Conservation (phyloP, 1,284 basidiomycete genomes). For the Fomes fomentarius region DNA sequence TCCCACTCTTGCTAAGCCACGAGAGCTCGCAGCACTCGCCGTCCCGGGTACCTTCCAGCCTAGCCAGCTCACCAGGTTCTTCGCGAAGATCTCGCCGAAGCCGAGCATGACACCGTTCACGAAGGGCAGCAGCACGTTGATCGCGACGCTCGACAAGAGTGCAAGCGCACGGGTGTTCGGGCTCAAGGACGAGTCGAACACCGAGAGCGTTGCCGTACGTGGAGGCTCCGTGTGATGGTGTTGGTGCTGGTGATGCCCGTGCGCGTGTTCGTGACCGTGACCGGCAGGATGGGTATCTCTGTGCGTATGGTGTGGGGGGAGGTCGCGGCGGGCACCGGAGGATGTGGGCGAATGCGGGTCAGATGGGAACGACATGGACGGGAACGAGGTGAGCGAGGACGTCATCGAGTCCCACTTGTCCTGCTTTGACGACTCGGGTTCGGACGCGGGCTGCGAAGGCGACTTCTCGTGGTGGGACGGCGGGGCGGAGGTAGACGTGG, state of each 20-base stretch:
- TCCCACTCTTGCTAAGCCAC: slow-evolving; percentile 36
- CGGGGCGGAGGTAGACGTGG: slow-evolving; percentile 22
- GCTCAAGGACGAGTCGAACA: slow-evolving; percentile 75
- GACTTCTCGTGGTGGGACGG: slow-evolving; percentile 22
- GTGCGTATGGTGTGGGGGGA: slow-evolving; percentile 21
- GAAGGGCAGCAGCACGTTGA: slow-evolving; percentile 93
- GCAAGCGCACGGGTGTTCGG: slow-evolving; percentile 70
- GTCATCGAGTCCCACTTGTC: slow-evolving; percentile 71
- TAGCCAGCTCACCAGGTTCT: slow-evolving; percentile 76
- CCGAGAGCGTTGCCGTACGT: slow-evolving; percentile 70
- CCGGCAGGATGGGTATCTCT: slow-evolving; percentile 27
- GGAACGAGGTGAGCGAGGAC: slow-evolving; percentile 66
- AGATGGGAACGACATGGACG: slow-evolving; percentile 72
- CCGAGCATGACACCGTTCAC: slow-evolving; percentile 98
- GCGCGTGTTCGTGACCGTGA: slow-evolving; percentile 27
- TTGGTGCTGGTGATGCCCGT: slow-evolving; percentile 30
- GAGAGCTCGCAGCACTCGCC: slow-evolving; percentile 16
- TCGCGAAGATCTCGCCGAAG: slow-evolving; percentile 96
- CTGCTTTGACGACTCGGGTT: slow-evolving; percentile 45
- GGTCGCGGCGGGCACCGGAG: slow-evolving; percentile 23
- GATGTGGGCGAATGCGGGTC: slow-evolving; percentile 47
- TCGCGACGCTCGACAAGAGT: slow-evolving; percentile 81
- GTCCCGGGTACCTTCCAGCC: slow-evolving; percentile 43
- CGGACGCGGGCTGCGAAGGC: slow-evolving; percentile 27
- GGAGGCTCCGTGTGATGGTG: slow-evolving; percentile 16